Base-by-base conservation (phyloP, 148 eudicot species). In the Chenopodium formosanum region DNA sequence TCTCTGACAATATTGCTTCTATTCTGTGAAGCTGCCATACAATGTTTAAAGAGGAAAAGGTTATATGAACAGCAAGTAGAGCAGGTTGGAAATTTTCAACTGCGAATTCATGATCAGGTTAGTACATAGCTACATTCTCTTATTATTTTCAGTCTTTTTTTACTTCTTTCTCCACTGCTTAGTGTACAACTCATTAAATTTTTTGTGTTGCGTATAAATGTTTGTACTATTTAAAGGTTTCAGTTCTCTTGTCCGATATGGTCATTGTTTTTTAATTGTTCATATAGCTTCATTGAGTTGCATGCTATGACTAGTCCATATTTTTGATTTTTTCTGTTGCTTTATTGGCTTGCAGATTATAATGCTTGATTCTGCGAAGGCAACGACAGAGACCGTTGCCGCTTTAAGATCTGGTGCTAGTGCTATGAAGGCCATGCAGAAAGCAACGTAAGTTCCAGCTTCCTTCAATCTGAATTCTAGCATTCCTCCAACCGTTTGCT, bases 361-460 rank as follows among this genome's bases (percentile, higher is more conserved):
- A 67, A 80, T 94, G 93, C 90, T 94, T 68, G 98, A 94, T 85
- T 94, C 95, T 68, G 97, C 98, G 78, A 94, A 91, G 89, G 97
- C 98, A 53, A 94, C 97, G 47, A 93, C 97, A 64, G 98, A 93
- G 79, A 94, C 97, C 23, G 97, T 94, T 62, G 94, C 86, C 89
- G 98, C 98, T 64, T 87, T 94, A 87, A 90, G 98, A 87, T 91
- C 95, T 65, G 98, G 97, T 79, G 98, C 98, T 48, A 81, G 89
- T 82, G 95, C 98, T 83, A 93, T 94, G 98, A 93, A 93, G 80
- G 91, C 94, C 64, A 93, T 94, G 98, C 98, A 94, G 75, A 94
- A 90, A 88, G 94, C 95, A 73, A 93, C 95, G 97, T 93, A 85
- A 88, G 98, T 91, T 48, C 22, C 37, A 9, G 31, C 65, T 76